Conservation (phyloP, 2,329 filamentous ascomycete species). For the Pleoardoris graminearum region DNA sequence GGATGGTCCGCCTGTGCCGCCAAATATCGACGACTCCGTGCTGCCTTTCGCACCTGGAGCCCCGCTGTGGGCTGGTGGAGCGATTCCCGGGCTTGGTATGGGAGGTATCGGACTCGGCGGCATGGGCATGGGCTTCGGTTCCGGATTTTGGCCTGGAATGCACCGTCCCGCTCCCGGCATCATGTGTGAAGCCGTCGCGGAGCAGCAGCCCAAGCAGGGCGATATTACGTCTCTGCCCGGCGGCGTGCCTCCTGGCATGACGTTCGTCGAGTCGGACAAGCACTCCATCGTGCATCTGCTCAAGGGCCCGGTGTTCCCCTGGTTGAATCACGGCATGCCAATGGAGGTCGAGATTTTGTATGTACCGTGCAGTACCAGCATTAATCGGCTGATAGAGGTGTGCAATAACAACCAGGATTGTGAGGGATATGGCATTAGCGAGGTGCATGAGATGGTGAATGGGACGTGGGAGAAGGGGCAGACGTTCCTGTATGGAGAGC, state of each 20-base stretch:
- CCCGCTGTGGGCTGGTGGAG: slow-evolving; percentile 32
- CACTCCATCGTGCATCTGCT: slow-evolving; percentile 34
- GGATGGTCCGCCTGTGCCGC: slow-evolving; percentile 31
- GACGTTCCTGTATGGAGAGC: slow-evolving; percentile 38
- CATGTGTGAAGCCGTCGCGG: slow-evolving; percentile 26
- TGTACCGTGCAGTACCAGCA: slow-evolving; percentile 24
- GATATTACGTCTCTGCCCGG: slow-evolving; percentile 32
- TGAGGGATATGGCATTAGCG: slow-evolving; percentile 35
- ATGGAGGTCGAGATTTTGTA: slow-evolving; percentile 33
- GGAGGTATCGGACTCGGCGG: slow-evolving; percentile 1
- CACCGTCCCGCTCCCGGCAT: slow-evolving; percentile 26
- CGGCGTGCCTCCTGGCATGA: slow-evolving; percentile 31
- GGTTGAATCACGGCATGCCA: slow-evolving; percentile 30
- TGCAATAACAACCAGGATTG: slow-evolving; percentile 31
- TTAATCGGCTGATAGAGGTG: slow-evolving; percentile 38
- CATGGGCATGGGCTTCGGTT: slow-evolving; percentile 9
- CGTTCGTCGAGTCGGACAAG: slow-evolving; percentile 29
- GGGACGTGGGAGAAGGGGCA: slow-evolving; percentile 42
- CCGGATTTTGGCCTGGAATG: slow-evolving; percentile 19
- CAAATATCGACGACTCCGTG: slow-evolving; percentile 23
- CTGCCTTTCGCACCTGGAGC: slow-evolving; percentile 28
- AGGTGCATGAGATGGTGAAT: slow-evolving; percentile 41
- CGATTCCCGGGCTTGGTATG: slow-evolving; percentile 21
- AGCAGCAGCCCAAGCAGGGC: slow-evolving; percentile 25
- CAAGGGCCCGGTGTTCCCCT: slow-evolving; percentile 34